Evolutionary conservation across 257 asterid species (phyloP).

Genomic region (Capsicum pubescens): DNA sequence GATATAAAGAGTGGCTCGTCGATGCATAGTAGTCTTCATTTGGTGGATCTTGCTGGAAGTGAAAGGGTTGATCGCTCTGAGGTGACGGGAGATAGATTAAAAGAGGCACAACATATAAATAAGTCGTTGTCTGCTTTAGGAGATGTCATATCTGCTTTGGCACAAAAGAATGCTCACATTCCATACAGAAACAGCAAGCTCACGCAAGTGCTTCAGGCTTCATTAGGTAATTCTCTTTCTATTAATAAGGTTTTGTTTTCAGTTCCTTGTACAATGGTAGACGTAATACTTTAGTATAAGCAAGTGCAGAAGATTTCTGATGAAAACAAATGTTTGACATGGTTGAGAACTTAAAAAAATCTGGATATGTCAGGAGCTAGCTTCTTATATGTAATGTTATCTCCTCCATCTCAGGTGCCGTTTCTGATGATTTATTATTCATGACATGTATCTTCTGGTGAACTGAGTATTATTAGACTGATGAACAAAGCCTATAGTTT

Average conservation of each 20-base stretch:
- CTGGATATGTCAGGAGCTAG: background rate
- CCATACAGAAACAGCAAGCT: constrained; percentile 98
- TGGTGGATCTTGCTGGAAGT: constrained; percentile 99
- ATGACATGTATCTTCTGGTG: background rate
- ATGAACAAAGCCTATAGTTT: background rate
- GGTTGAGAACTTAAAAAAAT: background rate
- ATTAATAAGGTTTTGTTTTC: background rate
- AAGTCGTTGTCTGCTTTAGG: constrained; percentile 96
- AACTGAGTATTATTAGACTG: background rate
- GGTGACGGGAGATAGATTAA: constrained; percentile 92
- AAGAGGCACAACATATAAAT: constrained; percentile 94
- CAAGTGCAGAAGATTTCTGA: background rate
- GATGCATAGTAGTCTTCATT: constrained; percentile 84
- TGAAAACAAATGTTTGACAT: background rate
- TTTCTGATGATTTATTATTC: background rate
- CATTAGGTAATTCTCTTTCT: constrained; percentile 59
- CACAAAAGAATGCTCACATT: constrained; percentile 83
- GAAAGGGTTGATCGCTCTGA: constrained; percentile 98
- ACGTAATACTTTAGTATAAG: background rate
- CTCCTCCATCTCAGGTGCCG: background rate
- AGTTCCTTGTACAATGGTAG: background rate
- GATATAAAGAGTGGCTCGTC: constrained; percentile 75
- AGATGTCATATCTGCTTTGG: constrained; percentile 89
- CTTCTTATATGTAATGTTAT: background rate
- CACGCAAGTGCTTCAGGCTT: constrained; percentile 96